Conservation (phyloP, 1,284 basidiomycete species). For the Trametes pubescens region DNA sequence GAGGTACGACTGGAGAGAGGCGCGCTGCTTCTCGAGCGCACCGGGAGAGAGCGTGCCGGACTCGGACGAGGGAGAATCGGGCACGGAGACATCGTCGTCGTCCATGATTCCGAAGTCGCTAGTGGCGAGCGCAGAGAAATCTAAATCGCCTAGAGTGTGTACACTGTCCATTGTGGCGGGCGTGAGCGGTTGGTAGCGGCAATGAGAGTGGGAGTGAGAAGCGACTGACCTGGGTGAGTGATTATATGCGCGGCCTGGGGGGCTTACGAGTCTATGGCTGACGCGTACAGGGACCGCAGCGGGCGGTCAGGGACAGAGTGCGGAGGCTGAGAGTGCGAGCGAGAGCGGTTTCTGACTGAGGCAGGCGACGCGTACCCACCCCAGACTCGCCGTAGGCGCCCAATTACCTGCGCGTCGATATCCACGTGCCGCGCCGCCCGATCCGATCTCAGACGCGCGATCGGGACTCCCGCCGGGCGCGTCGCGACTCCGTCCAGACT, state of each 20-base stretch:
- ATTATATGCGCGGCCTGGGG: constrained; percentile 19
- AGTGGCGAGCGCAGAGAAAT: constrained; percentile 18
- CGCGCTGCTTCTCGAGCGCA: constrained; percentile 60
- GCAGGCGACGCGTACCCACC: constrained; percentile 32
- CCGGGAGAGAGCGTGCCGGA: constrained; percentile 41
- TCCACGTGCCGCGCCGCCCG: constrained; percentile 23
- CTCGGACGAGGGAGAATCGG: constrained; percentile 51
- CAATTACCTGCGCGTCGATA: constrained; percentile 20
- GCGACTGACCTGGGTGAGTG: constrained; percentile 14
- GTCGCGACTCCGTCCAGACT: constrained; percentile 23
- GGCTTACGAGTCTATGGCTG: constrained; percentile 36
- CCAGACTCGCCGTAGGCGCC: constrained; percentile 22
- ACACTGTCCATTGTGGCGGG: constrained; percentile 21
- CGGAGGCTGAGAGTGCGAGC: constrained; percentile 26
- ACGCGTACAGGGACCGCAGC: constrained; percentile 32
- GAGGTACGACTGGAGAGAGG: constrained; percentile 68
- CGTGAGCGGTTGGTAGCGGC: constrained; percentile 11
- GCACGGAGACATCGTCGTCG: constrained; percentile 58
- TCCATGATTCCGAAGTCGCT: constrained; percentile 53
- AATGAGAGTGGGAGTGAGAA: constrained; percentile 7
- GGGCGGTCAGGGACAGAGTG: constrained; percentile 11
- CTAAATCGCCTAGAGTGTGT: constrained; percentile 18
- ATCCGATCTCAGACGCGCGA: constrained; percentile 9
- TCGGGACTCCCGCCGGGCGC: constrained; percentile 10
- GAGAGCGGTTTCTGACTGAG: background rate